These are phyloP conservation scores for Cyclostephanos invisitatus DNA, from an alignment of 108 stramenopile species.

Conservation along the genomic window DNA sequence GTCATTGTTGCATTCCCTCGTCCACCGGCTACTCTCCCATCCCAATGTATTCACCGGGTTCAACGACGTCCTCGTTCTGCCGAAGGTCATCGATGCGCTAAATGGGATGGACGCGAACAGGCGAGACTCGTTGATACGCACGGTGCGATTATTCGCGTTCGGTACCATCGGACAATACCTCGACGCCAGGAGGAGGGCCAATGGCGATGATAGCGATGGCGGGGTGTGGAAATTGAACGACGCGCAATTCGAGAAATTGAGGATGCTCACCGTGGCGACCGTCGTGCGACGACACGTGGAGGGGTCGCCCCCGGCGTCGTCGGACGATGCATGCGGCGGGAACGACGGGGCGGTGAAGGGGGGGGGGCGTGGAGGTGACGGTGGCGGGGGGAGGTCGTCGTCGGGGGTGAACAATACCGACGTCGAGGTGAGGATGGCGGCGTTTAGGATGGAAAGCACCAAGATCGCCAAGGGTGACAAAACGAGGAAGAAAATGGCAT, in stretches of 20 bases:
- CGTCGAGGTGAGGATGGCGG: constrained; percentile 17
- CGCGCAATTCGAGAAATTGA: constrained; percentile 38
- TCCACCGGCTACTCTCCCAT: constrained; percentile 37
- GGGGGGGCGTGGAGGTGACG: not conserved
- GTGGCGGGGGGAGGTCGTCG: not conserved
- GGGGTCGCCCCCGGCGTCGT: not conserved
- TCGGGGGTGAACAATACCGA: not conserved
- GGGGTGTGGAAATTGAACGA: constrained; percentile 45
- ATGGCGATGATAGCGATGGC: not conserved
- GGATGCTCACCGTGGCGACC: constrained; percentile 46
- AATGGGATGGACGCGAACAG: constrained; percentile 8
- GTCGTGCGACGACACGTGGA: constrained; percentile 13
- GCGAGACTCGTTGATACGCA: constrained; percentile 14
- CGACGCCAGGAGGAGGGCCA: constrained; percentile 10
- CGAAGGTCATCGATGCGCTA: not conserved
- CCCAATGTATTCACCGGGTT: constrained; percentile 41
- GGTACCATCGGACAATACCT: constrained; percentile 34
- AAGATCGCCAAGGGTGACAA: not conserved
- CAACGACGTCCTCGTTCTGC: constrained; percentile 28
- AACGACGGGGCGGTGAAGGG: not conserved
- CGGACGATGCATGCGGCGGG: not conserved
- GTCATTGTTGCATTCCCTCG: constrained; percentile 19
- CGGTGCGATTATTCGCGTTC: constrained; percentile 31
- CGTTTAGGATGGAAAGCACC: not conserved
- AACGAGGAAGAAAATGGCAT: not conserved